phyloP scores from a whole-genome alignment of 768 basidiomycete genomes.

The Leccinum variicolor region DNA sequence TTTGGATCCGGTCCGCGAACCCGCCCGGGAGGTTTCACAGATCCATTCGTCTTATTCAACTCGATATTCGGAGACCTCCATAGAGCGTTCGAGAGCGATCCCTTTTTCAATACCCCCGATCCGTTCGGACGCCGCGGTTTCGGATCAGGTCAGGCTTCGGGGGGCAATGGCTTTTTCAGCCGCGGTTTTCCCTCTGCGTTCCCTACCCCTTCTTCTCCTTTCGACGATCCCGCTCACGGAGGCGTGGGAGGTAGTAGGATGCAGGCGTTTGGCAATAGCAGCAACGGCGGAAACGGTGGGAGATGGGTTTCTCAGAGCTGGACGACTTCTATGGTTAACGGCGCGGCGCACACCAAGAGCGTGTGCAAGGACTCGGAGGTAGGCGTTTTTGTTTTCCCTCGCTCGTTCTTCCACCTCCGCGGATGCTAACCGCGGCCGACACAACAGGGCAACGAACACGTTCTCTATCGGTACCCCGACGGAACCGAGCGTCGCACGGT shows the following conservation, averaged over 20 bases:
- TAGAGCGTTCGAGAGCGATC: constrained; percentile 30
- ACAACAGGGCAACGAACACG: constrained; percentile 69
- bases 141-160: constrained; percentile 9
- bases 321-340: constrained; percentile 58
- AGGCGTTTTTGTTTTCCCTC: constrained; percentile 23
- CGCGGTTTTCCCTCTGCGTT: constrained; percentile 2
- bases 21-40: constrained; percentile 47
- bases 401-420: not conserved
- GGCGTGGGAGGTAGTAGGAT: constrained; percentile 10
- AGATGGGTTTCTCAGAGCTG: constrained; percentile 56
- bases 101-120: constrained; percentile 30
- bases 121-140: constrained; percentile 17
- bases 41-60: constrained; percentile 74
- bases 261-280: constrained; percentile 7
- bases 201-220: constrained; percentile 10
- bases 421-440: constrained; percentile 4
- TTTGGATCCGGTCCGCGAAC: constrained; percentile 19
- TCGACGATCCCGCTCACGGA: constrained; percentile 12
- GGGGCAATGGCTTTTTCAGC: constrained; percentile 10
- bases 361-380: constrained; percentile 59
- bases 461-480: constrained; percentile 61
- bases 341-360: constrained; percentile 58
- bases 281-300: constrained; percentile 4
- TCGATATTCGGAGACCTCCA: constrained; percentile 59
- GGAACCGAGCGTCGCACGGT: constrained; percentile 63